Base-by-base conservation (phyloP, 2,329 filamentous ascomycete genomes). In the Alternaria burnsii region DNA sequence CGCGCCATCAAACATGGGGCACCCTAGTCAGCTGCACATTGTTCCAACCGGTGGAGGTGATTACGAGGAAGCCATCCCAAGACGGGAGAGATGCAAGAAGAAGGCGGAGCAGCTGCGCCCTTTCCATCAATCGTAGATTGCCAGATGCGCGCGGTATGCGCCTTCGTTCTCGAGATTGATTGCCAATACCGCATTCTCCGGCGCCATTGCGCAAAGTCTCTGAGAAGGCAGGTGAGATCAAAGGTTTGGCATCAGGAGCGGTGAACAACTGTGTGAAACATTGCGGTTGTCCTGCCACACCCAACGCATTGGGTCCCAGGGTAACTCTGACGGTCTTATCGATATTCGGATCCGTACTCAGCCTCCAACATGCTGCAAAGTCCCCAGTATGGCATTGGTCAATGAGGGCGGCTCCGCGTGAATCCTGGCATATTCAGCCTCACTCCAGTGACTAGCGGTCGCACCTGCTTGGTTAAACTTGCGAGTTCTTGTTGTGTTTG, bases 91-190 rank as follows among this genome's bases (percentile, higher is more conserved):
- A 64, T 50, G 62, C 59, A 47, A 52, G 64, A 63, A 65, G 62
- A 71, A 70, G 71, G 73, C 72, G 71, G 71, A 67, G 67, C 66
- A 57, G 59, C 55, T 61, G 48, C 53, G 71, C 71, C 71, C 70
- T 73, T 73, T 66, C 64, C 41, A 59, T 60, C 59, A 58, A 62
- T 50, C 41, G 54, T 53, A 55, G 43, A 54, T 57, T 44, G 55
- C 48, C 43, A 42, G 52, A 58, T 43, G 51, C 54, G 50, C 54
- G 58, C 58, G 52, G 32, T 46, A 52, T 36, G 50, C 58, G 51
- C 44, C 40, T 48, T 36, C 18, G 28, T 20, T 16, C 28, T 46
- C 26, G 44, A 42, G 28, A 41, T 54, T 52, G 18, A 42, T 41
- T 46, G 38, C 38, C 36, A 10, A 11, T 41, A 41, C 26, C 42